Evolutionary conservation across 1,139 yeast species (phyloP).

Genomic region (Petasospora fabianii): DNA sequence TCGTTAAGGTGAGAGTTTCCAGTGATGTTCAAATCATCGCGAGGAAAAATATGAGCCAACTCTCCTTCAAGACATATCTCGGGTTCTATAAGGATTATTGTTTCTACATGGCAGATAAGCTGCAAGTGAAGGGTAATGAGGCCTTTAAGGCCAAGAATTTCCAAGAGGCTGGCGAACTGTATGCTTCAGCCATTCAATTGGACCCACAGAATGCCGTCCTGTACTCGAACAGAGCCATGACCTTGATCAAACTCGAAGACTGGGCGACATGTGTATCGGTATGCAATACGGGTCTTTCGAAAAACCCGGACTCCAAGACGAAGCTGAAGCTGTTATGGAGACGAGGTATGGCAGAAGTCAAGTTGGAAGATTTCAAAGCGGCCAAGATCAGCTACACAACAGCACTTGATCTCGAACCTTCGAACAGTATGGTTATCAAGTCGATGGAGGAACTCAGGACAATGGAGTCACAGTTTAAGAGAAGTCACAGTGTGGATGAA

Average conservation of each 20-base stretch:
- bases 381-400: slow-evolving; percentile 38
- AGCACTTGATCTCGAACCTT: slow-evolving; percentile 46
- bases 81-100: no score
- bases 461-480: slow-evolving; percentile 16
- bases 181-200: slow-evolving; percentile 59
- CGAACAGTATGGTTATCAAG: slow-evolving; percentile 35
- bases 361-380: slow-evolving; percentile 31
- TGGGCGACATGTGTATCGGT: slow-evolving; percentile 58
- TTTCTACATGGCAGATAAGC: slow-evolving; percentile 23
- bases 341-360: slow-evolving; percentile 44
- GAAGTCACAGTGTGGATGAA: slow-evolving; percentile 22
- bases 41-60: no score
- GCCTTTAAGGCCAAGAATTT: slow-evolving; percentile 56
- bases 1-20: background rate
- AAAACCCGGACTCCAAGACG: slow-evolving; percentile 28
- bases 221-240: slow-evolving; percentile 77
- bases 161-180: slow-evolving; percentile 54
- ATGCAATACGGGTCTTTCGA: slow-evolving; percentile 52
- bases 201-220: slow-evolving; percentile 59
- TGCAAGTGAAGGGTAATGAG: slow-evolving; percentile 54
- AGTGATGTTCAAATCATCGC: background rate
- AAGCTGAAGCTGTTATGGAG: slow-evolving; percentile 56
- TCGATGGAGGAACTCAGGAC: slow-evolving; percentile 17
- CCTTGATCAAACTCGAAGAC: slow-evolving; percentile 53
- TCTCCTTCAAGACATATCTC: no score